A percentile compares a stretch with the other conserved stretches of the same genome.
Conservation (phyloP, 805 yeast species). For the Nakazawaea wyomingensis region DNA sequence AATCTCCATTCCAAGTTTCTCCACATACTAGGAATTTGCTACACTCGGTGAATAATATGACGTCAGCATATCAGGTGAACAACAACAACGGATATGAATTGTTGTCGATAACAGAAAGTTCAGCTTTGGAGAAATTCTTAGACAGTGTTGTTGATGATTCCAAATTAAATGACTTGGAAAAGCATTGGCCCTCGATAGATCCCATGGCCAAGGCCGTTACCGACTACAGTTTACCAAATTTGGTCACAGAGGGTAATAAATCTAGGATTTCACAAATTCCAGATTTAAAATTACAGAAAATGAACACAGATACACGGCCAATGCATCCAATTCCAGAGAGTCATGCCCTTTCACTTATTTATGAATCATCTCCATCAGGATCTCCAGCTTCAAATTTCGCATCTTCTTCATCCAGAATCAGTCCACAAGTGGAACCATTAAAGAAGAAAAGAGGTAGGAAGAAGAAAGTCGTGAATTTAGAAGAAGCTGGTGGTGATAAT, state of each 20-base stretch:
- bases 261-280: not conserved
- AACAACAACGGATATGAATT: slow-evolving; percentile 19
- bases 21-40: slow-evolving; percentile 27
- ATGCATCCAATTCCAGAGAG: slow-evolving; percentile 7
- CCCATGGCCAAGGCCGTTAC: slow-evolving; percentile 15
- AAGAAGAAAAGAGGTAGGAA: slow-evolving; percentile 13
- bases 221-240: not conserved
- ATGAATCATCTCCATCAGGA: not conserved
- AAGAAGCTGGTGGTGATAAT: not conserved
- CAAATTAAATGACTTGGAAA: slow-evolving; percentile 22
- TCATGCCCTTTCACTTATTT: slow-evolving; percentile 4
- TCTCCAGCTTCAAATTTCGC: not conserved
- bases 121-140: slow-evolving; percentile 29
- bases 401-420: not conserved
- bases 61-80: slow-evolving; percentile 15
- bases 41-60: slow-evolving; percentile 24
- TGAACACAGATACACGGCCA: not conserved
- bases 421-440: not conserved
- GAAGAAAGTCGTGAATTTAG: not conserved
- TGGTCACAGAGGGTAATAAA: slow-evolving; percentile 1
- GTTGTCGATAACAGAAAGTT: slow-evolving; percentile 27
- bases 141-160: slow-evolving; percentile 31
- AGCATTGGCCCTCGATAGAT: slow-evolving; percentile 29
- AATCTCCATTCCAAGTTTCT: slow-evolving; percentile 21
- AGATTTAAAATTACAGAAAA: slow-evolving; percentile 6